phyloP scores from a whole-genome alignment of 768 basidiomycete genomes.

The Amanita muscaria region DNA sequence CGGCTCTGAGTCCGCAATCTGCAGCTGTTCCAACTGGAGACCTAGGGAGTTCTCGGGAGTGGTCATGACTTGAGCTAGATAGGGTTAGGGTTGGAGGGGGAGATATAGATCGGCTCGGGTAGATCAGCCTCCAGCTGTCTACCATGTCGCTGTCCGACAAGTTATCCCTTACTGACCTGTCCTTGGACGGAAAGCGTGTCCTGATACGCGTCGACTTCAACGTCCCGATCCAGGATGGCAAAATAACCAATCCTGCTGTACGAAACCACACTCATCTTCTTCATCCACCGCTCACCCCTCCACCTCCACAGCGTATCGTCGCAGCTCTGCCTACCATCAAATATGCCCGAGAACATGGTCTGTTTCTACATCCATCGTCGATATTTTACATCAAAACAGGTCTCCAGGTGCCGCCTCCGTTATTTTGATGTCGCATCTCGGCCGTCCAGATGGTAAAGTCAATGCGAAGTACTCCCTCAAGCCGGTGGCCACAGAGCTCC shows the following conservation, averaged over 20 bases:
- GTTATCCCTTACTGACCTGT: constrained; percentile 85
- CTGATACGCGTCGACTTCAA: constrained; percentile 97
- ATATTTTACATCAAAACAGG: constrained; percentile 10
- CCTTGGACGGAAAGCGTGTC: constrained; percentile 80
- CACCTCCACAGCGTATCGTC: constrained; percentile 71
- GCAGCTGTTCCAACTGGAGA: constrained; percentile 16
- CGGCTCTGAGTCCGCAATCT: constrained; percentile 7
- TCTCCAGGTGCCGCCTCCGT: constrained; percentile 66
- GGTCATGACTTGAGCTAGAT: background rate
- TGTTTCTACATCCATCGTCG: constrained; percentile 8
- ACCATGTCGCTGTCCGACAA: constrained; percentile 94
- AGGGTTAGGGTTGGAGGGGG: constrained; percentile 4
- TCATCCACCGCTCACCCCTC: constrained; percentile 8
- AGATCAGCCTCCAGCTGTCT: constrained; percentile 2
- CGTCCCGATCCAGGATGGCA: constrained; percentile 82
- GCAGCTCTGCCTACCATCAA: constrained; percentile 93
- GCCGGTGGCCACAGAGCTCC: constrained; percentile 76
- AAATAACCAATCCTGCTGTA: constrained; percentile 95
- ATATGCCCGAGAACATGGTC: constrained; percentile 81
- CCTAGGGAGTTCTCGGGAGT: constrained; percentile 8
- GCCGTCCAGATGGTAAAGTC: constrained; percentile 90
- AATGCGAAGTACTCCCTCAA: constrained; percentile 85
- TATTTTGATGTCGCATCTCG: constrained; percentile 96
- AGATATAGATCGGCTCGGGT: background rate
- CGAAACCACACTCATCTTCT: constrained; percentile 23